Evolutionary conservation across 768 basidiomycete genomes (phyloP).

Genomic region (Collybia nuda): DNA sequence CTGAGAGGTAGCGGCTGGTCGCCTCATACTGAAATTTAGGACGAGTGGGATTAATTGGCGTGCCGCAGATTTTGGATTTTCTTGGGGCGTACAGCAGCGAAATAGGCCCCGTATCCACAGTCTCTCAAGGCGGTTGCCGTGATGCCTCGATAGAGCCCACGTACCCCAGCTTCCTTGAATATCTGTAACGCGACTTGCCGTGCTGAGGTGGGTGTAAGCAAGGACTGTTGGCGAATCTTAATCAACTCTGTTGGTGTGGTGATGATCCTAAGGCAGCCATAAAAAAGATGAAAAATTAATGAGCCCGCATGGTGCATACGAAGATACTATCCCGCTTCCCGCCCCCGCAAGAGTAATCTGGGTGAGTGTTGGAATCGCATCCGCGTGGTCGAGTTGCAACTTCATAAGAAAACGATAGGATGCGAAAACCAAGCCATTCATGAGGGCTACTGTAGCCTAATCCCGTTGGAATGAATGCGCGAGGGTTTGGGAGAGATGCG

Average conservation of each 20-base stretch:
- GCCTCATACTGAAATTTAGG: constrained; percentile 55
- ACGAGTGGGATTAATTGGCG: not conserved
- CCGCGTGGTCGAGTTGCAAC: constrained; percentile 49
- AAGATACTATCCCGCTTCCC: constrained; percentile 75
- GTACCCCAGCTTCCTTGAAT: constrained; percentile 51
- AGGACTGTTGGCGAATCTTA: constrained; percentile 81
- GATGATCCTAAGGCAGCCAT: constrained; percentile 46
- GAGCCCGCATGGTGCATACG: constrained; percentile 41
- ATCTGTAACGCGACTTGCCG: constrained; percentile 56
- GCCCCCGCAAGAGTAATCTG: constrained; percentile 81
- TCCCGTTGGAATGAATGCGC: not conserved
- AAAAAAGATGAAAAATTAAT: not conserved
- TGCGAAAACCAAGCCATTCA: constrained; percentile 88
- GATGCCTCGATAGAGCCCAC: constrained; percentile 77
- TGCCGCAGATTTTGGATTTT: not conserved
- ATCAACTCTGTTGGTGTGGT: constrained; percentile 86
- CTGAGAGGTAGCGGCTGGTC: constrained; percentile 48
- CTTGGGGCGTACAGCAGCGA: constrained; percentile 57
- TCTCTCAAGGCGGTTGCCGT: constrained; percentile 75
- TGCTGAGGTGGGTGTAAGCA: constrained; percentile 47
- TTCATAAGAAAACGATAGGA: constrained; percentile 81
- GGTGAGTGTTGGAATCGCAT: constrained; percentile 56
- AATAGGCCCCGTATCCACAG: constrained; percentile 84
- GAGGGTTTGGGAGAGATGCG: not conserved
- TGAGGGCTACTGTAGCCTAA: constrained; percentile 67